Percentiles rank a stretch among this genome's conserved stretches.
phyloP scores from a whole-genome alignment of 2,329 filamentous ascomycete species.

The Hypoxylon sp. region DNA sequence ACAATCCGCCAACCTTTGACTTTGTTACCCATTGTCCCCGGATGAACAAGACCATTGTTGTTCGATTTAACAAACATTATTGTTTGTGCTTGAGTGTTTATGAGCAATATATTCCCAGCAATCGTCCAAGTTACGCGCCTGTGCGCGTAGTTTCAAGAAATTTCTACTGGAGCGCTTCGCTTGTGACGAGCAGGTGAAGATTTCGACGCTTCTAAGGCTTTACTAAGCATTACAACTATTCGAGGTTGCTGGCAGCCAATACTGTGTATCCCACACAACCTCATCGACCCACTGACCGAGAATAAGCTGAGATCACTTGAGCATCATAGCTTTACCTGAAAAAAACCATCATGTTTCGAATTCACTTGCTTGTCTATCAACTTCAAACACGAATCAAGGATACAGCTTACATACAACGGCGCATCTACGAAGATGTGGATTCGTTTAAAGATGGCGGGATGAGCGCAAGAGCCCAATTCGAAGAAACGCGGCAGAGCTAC shows the following conservation, averaged over 20 bases:
- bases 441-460: background rate
- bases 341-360: constrained; percentile 12
- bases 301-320: background rate
- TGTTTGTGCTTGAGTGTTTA: background rate
- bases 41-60: constrained; percentile 4
- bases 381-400: constrained; percentile 10
- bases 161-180: background rate
- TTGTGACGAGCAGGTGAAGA: background rate
- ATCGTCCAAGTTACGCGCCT: background rate
- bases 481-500: constrained; percentile 12
- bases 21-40: background rate
- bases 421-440: constrained; percentile 12
- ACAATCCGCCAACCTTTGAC: background rate
- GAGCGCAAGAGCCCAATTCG: background rate
- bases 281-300: background rate
- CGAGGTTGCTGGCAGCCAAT: background rate
- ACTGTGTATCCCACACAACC: background rate
- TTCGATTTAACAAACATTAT: background rate
- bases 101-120: constrained; percentile 1
- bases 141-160: no score
- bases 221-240: background rate
- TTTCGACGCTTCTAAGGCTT: no score
- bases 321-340: background rate
- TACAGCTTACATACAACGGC: constrained; percentile 7
- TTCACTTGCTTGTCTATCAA: background rate